Evolutionary conservation across 495 filamentous ascomycete genomes (phyloP).

Genomic region (Aeminium ludgeri): DNA sequence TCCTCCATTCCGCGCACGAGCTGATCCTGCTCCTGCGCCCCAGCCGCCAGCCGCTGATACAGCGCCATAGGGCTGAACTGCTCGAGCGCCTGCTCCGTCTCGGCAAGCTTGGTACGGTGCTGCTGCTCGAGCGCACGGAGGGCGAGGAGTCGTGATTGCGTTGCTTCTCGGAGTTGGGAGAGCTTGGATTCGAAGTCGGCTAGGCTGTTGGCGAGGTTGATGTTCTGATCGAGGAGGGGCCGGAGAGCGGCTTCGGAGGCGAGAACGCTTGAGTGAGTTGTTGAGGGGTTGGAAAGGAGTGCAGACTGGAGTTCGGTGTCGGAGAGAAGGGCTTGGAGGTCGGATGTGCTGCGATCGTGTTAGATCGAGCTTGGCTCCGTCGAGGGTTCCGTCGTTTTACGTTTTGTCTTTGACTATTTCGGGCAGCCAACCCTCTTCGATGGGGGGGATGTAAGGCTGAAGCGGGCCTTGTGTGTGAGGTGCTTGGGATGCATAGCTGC

Average conservation of each 20-base stretch:
- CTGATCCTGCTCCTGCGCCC: constrained; percentile 65
- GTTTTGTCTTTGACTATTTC: constrained; percentile 23
- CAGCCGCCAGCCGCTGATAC: constrained; percentile 60
- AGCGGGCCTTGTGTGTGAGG: constrained; percentile 3
- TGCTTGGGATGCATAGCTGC: neutral
- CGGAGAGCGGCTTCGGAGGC: constrained; percentile 38
- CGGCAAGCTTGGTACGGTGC: constrained; percentile 73
- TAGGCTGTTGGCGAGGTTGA: constrained; percentile 46
- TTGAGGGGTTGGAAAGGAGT: constrained; percentile 37
- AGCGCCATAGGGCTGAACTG: constrained; percentile 71
- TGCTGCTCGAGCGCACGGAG: constrained; percentile 76
- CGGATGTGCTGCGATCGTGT: constrained; percentile 18
- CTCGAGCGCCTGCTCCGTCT: constrained; percentile 70
- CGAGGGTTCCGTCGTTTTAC: constrained; percentile 12
- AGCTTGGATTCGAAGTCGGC: constrained; percentile 43
- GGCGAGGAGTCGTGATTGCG: constrained; percentile 65
- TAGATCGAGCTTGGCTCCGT: neutral
- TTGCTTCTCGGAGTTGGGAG: constrained; percentile 40
- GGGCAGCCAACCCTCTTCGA: constrained; percentile 27
- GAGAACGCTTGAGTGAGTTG: constrained; percentile 45
- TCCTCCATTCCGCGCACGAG: constrained; percentile 71
- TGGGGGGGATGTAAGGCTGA: constrained; percentile 14
- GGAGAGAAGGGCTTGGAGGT: constrained; percentile 24
- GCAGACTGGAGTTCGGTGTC: constrained; percentile 23
- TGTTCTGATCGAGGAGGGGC: constrained; percentile 47